Evolutionary conservation across 495 filamentous ascomycete species (phyloP), one percentile per base, ranked within the genome.

Genomic region (Copromyces sp.): DNA sequence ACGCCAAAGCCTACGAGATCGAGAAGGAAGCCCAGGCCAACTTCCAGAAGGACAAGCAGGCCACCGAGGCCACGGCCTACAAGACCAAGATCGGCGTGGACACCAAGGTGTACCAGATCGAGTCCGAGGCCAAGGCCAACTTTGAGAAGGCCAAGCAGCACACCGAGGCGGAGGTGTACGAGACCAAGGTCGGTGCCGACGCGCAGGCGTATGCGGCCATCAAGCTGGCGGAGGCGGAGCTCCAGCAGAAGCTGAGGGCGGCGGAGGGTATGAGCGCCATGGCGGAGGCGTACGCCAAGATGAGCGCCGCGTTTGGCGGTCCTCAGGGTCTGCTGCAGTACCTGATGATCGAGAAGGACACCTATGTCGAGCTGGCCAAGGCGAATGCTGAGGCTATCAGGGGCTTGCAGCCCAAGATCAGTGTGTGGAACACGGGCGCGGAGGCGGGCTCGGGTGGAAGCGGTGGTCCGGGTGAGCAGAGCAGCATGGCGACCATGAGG

Each of bases 391-490:
- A 83, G 45, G 93, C 92, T 32, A 87, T 95, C 80, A 83, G 89
- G 61, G 93, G 93, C 68, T 82, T 95, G 75, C 87, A 93, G 76
- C 93, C 93, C 71, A 95, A 94, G 89, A 95, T 95, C 81, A 93
- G 88, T 68, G 87, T 93, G 11, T 95, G 93, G 93, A 94, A 94
- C 80, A 94, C 93, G 40, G 92, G 90, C 29, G 80, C 80, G 68
- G 82, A 84, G 70, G 80, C 77, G 12, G 81, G 82, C 29, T 76
- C 75, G 39, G 72, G 68, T 40, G 73, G 75, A 37, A 78, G 78
- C 37, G 76, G 75, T n/a, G 44, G 14, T 32, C 72, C 75, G 14
- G 78, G 78, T 39, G 74, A 74, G 68, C 79, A 79, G 53, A 79
- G 81, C 73, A 79, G 77, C 70, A 76, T 75, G 20, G 80, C 81